These are phyloP conservation scores for Cordyceps fumosorosea DNA, from an alignment of 2,329 filamentous ascomycete genomes.

Conservation along the genomic window DNA sequence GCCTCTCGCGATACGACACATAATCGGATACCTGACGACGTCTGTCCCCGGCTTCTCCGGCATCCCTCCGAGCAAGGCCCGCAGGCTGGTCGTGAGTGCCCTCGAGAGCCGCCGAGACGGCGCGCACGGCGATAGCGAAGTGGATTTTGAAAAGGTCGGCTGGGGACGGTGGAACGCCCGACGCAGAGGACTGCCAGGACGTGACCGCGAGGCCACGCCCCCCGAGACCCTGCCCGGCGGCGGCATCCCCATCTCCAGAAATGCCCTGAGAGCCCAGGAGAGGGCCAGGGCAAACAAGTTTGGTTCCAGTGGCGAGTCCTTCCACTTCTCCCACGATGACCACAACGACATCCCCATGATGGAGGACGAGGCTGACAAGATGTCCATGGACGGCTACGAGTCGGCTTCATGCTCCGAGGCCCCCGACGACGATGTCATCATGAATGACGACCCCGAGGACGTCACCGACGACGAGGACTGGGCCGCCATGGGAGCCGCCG, in stretches of 20 bases:
- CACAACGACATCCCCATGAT: slow-evolving; percentile 57
- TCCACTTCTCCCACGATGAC: slow-evolving; percentile 69
- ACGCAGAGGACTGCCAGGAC: slow-evolving; percentile 56
- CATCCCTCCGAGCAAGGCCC: slow-evolving; percentile 82
- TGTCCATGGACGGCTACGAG: slow-evolving; percentile 71
- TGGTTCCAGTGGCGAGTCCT: slow-evolving; percentile 62
- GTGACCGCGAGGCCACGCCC: slow-evolving; percentile 37
- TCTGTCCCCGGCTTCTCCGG: slow-evolving; percentile 87
- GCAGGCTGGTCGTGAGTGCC: slow-evolving; percentile 85
- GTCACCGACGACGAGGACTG: slow-evolving; percentile 95
- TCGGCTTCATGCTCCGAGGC: slow-evolving; percentile 74
- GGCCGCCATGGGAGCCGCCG: slow-evolving; percentile 81
- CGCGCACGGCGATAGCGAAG: slow-evolving; percentile 60
- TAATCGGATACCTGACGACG: slow-evolving; percentile 90
- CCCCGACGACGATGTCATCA: slow-evolving; percentile 56
- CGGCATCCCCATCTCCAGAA: slow-evolving; percentile 52
- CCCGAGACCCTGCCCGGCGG: slow-evolving; percentile 35
- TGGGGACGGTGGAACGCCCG: slow-evolving; percentile 95
- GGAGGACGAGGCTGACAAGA: slow-evolving; percentile 83
- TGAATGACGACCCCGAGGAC: slow-evolving; percentile 74
- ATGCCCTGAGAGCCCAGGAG: slow-evolving; percentile 36
- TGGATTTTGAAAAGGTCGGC: slow-evolving; percentile 90
- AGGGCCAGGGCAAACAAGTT: slow-evolving; percentile 43
- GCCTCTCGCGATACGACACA: slow-evolving; percentile 86
- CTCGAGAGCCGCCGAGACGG: slow-evolving; percentile 69